Evolutionary conservation across 768 basidiomycete genomes (phyloP).

Genomic region (Royoungia palumana): DNA sequence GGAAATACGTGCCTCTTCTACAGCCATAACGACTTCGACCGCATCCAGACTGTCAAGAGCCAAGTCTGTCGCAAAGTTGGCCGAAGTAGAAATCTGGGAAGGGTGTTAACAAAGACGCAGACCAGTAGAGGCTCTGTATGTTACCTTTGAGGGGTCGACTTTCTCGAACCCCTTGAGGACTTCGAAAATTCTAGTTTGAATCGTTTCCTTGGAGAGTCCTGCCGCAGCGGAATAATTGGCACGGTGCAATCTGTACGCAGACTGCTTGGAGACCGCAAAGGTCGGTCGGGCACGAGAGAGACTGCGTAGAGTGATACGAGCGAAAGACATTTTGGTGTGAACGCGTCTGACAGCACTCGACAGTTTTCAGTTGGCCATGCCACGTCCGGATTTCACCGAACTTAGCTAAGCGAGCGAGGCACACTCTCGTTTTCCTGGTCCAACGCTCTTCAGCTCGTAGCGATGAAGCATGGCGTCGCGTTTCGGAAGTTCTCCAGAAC

Average conservation of each 20-base stretch:
- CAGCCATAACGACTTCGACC: constrained; percentile 98
- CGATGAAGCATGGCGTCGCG: constrained; percentile 93
- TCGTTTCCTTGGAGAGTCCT: constrained; percentile 21
- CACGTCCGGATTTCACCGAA: constrained; percentile 28
- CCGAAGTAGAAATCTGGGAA: constrained; percentile 58
- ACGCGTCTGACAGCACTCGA: constrained; percentile 11
- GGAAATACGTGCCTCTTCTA: constrained; percentile 70
- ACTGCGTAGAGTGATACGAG: constrained; percentile 32
- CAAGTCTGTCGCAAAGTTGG: constrained; percentile 53
- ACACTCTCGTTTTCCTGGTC: too few relatives aligned
- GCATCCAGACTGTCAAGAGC: constrained; percentile 88
- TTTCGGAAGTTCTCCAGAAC: constrained; percentile 91
- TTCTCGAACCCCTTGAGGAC: constrained; percentile 33
- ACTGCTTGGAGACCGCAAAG: constrained; percentile 28
- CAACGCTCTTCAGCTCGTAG: not conserved
- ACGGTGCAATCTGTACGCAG: constrained; percentile 28
- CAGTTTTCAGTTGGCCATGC: not conserved
- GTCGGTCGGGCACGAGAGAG: constrained; percentile 28
- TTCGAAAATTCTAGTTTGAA: constrained; percentile 24
- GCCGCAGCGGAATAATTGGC: constrained; percentile 30
- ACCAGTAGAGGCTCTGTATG: not conserved
- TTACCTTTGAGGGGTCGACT: constrained; percentile 29
- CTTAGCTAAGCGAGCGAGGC: not conserved
- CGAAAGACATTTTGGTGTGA: constrained; percentile 34
- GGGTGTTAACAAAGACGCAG: constrained; percentile 7